Evolutionary conservation across 345 rosid species (phyloP).

Genomic region (Cardamine resedifolia): DNA sequence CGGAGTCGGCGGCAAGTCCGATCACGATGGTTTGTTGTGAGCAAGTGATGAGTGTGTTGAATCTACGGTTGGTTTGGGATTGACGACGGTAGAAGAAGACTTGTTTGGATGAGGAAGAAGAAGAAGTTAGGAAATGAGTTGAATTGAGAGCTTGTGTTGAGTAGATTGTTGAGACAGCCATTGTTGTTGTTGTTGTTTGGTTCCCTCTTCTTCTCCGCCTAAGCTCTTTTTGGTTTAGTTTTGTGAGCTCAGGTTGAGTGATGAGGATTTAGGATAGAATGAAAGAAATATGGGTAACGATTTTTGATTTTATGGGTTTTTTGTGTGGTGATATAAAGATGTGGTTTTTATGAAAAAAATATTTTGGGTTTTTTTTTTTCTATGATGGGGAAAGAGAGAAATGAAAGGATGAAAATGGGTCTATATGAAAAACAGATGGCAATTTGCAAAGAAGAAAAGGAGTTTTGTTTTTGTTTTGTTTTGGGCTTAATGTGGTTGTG

Average conservation of each 20-base stretch:
- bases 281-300: slow-evolving; percentile 31
- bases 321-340: slow-evolving; percentile 35
- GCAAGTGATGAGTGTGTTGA: slow-evolving; percentile 61
- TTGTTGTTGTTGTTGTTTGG: slow-evolving; percentile 28
- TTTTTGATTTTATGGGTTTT: slow-evolving; percentile 25
- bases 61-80: slow-evolving; percentile 35
- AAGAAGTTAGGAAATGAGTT: slow-evolving; percentile 59
- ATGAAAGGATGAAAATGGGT: slow-evolving; percentile 41
- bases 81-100: slow-evolving; percentile 49
- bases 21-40: slow-evolving; percentile 68
- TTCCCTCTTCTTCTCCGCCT: slow-evolving; percentile 37
- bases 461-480: neutral
- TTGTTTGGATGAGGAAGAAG: slow-evolving; percentile 53
- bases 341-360: neutral
- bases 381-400: slow-evolving; percentile 34
- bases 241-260: slow-evolving; percentile 37
- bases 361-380: neutral
- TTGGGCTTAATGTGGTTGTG: slow-evolving; percentile 6
- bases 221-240: slow-evolving; percentile 30
- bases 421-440: slow-evolving; percentile 50
- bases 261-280: slow-evolving; percentile 39
- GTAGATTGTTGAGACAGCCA: slow-evolving; percentile 76
- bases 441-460: slow-evolving; percentile 35
- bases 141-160: slow-evolving; percentile 70
- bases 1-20: slow-evolving; percentile 94